phyloP scores from a whole-genome alignment of 2,329 filamentous ascomycete species.

The Fusarium veterinarium region DNA sequence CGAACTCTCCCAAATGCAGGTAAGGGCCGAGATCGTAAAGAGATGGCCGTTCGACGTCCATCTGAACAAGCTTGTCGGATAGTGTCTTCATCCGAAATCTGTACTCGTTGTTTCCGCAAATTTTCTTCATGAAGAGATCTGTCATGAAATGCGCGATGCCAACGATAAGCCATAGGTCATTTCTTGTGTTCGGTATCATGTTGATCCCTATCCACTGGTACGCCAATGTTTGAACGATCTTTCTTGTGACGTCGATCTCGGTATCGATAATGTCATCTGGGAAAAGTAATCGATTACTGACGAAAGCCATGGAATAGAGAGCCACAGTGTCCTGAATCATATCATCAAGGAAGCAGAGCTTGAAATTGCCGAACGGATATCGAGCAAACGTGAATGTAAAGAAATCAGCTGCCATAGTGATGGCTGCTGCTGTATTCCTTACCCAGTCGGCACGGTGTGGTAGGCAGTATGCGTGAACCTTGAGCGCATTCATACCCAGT shows the following conservation, averaged over 20 bases:
- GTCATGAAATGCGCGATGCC: conserved; percentile 96
- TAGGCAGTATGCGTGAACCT: conserved; percentile 91
- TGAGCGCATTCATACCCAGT: conserved; percentile 86
- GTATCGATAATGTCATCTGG: conserved; percentile 87
- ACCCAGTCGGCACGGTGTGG: conserved; percentile 85
- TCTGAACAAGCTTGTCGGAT: conserved; percentile 82
- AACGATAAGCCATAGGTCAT: conserved; percentile 88
- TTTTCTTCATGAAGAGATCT: conserved; percentile 87
- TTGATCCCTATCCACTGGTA: conserved; percentile 96
- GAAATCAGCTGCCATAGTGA: conserved; percentile 89
- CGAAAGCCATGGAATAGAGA: conserved; percentile 85
- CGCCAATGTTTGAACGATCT: conserved; percentile 84
- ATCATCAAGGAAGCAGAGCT: conserved; percentile 94
- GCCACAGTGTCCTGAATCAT: conserved; percentile 79
- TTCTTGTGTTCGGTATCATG: conserved; percentile 83
- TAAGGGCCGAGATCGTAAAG: conserved; percentile 82
- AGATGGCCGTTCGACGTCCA: conserved; percentile 85
- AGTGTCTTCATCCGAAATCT: conserved; percentile 88
- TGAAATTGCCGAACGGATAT: conserved; percentile 93
- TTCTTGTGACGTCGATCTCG: conserved; percentile 83
- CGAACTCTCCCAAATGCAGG: conserved; percentile 83
- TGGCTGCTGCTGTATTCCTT: conserved; percentile 84
- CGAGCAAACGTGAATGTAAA: conserved; percentile 89
- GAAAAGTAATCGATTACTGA: conserved; percentile 87
- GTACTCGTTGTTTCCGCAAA: conserved; percentile 96